Percentiles rank a stretch among this genome's conserved stretches.
phyloP scores from a whole-genome alignment of 2,329 filamentous ascomycete species.

The Pseudogymnoascus sp. region DNA sequence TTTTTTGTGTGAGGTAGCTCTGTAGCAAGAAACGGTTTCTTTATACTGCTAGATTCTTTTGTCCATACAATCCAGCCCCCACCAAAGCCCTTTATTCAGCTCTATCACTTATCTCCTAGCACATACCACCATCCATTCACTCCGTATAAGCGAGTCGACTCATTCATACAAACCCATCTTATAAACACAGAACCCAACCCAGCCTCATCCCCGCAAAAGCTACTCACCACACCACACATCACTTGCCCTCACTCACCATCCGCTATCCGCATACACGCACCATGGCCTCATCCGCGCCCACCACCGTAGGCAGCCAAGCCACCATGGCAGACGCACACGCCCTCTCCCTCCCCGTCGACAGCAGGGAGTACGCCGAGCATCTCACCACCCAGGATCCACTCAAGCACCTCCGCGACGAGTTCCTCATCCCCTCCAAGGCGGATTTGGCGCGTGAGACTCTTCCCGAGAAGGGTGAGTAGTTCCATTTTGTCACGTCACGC shows the following conservation, averaged over 20 bases:
- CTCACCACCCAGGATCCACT: conserved; percentile 57
- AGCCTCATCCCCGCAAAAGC: too few relatives aligned
- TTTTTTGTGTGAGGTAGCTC: background rate
- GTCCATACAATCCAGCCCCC: background rate
- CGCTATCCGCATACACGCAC: background rate
- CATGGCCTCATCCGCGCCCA: background rate
- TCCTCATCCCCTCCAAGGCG: conserved; percentile 65
- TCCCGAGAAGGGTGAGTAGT: background rate
- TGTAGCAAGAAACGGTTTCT: background rate
- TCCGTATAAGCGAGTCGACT: background rate
- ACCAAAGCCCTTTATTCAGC: background rate
- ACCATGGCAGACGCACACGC: background rate
- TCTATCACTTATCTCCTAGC: background rate
- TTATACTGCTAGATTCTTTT: background rate
- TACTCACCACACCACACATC: too few relatives aligned
- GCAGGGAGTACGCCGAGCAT: conserved; percentile 23
- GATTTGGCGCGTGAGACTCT: conserved; percentile 50
- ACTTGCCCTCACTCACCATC: background rate
- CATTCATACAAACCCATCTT: background rate
- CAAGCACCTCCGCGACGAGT: conserved; percentile 55
- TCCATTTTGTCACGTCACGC: background rate
- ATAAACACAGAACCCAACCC: background rate
- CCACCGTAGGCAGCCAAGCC: background rate
- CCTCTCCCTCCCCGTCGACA: background rate
- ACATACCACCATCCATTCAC: background rate